A percentile compares a stretch with the other conserved stretches of the same genome.
Evolutionary conservation across 31 red algal genomes (phyloP).

Genomic region (Odonthalia washingtoniensis): DNA sequence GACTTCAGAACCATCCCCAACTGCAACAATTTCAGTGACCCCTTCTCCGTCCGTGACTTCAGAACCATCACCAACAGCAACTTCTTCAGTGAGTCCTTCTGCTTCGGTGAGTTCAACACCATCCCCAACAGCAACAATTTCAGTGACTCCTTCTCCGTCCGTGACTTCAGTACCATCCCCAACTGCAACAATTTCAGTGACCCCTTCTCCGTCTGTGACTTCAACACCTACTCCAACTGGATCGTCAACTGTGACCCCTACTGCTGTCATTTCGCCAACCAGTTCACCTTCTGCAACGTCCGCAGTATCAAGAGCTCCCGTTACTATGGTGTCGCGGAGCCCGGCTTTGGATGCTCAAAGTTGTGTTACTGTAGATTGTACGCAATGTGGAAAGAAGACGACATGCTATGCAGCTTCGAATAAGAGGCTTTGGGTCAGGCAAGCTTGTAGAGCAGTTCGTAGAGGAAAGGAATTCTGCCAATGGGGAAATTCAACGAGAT

Average conservation of each 20-base stretch:
- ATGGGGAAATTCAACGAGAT: too few relatives aligned
- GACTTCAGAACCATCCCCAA: constrained; percentile 8
- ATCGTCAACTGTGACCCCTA: background rate
- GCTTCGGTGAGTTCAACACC: constrained; percentile 6
- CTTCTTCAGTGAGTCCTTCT: background rate
- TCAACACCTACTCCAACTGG: background rate
- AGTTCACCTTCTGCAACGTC: background rate
- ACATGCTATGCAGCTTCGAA: too few relatives aligned
- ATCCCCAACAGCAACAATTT: constrained; percentile 6
- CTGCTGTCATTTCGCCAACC: background rate
- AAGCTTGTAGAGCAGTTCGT: too few relatives aligned
- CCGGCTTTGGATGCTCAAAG: too few relatives aligned
- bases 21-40: background rate
- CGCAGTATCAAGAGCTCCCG: too few relatives aligned
- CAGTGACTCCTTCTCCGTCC: background rate
- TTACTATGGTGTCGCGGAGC: too few relatives aligned
- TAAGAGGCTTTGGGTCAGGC: too few relatives aligned
- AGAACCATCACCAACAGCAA: background rate
- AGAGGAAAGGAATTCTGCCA: too few relatives aligned
- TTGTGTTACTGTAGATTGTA: too few relatives aligned
- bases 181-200: background rate
- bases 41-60: constrained; percentile 16
- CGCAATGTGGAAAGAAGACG: too few relatives aligned
- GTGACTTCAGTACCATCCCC: background rate
- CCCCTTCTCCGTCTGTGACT: background rate